Evolutionary conservation across 1,284 basidiomycete genomes (phyloP), one percentile per base, ranked within the genome.

Genomic region (Trametes polyzona): DNA sequence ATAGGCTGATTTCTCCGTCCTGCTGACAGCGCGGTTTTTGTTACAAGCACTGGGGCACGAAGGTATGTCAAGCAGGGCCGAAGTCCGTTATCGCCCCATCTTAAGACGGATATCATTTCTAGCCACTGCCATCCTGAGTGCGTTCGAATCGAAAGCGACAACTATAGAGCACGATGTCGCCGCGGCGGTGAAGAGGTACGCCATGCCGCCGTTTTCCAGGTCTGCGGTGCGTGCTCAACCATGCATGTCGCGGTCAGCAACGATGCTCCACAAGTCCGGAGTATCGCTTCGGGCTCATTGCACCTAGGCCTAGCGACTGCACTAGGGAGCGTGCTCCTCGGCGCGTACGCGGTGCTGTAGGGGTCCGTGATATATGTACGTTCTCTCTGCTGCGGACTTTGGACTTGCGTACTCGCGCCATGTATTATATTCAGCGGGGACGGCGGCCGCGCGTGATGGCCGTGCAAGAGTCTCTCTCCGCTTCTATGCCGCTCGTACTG

Each of bases 281-380:
- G 43, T 10, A 11, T 44, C 27, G 36, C 47, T 6, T 24, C 33
- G n/a, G 37, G 41, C 4, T 32, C 52, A 4, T 37, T 54, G 10
- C 33, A 35, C 11, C 19, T 49, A 19, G 48, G 57, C 17, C 33
- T 41, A 2, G 52, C 52, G 8, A 42, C 48, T 4, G 48, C 46
- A 21, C 30, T 58, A 17, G 57, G 51, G 26, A 54, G 52, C 17
- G 43, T 53, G 30, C 52, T 58, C 29, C 26, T 58, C 17, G 52
- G 57, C 7, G 57, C 52, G 24, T 58, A 47, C 23, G 52, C 33
- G 27, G 47, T 40, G 23, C 32, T 58, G 3, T 58, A 51, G 43
- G 14, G 9, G 26, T 9, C 10, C 6, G n/a, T n/a, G n/a, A n/a
- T 4, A 11, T n/a, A 9, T 11, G 47, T 17, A 19, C 8, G 24